A percentile compares a stretch with the other conserved stretches of the same genome.
Conservation (phyloP, 306 rosid species). For the Lathyrus tuberosus region DNA sequence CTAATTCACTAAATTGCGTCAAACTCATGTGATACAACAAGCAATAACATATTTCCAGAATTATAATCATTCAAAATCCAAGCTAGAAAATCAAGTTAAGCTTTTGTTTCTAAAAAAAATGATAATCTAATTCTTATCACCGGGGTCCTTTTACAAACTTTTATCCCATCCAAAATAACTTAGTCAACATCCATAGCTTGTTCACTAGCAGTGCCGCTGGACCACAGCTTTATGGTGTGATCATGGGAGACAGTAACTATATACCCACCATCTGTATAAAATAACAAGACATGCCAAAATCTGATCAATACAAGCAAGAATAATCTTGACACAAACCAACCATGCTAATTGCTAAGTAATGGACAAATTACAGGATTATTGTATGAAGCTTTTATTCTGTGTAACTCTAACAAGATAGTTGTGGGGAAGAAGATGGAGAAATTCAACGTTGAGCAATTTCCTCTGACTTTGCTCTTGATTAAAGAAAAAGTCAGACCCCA, state of each 20-base stretch:
- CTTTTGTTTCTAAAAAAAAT: constrained; percentile 27
- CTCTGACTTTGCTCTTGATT: constrained; percentile 71
- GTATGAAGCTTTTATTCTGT: constrained; percentile 3
- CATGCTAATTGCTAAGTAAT: constrained; percentile 18
- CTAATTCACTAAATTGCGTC: neutral
- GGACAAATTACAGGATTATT: constrained; percentile 2
- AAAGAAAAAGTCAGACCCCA: constrained; percentile 78
- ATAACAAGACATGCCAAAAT: constrained; percentile 35
- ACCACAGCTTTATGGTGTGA: constrained; percentile 87
- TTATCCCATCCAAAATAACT: constrained; percentile 26
- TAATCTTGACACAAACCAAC: constrained; percentile 21
- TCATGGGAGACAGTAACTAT: constrained; percentile 84
- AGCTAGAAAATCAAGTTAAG: constrained; percentile 20
- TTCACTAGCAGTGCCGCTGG: constrained; percentile 49
- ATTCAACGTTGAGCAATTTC: constrained; percentile 69
- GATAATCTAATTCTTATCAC: constrained; percentile 15
- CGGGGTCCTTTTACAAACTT: constrained; percentile 30
- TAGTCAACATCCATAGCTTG: constrained; percentile 72
- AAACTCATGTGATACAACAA: constrained; percentile 6
- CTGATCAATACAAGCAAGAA: constrained; percentile 7
- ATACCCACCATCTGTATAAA: constrained; percentile 68
- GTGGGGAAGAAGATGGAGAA: too few relatives aligned
- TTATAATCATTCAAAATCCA: constrained; percentile 3
- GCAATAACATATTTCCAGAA: constrained; percentile 4
- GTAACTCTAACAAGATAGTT: neutral